Evolutionary conservation across 495 filamentous ascomycete genomes (phyloP).

Genomic region (Penicillium fimorum): DNA sequence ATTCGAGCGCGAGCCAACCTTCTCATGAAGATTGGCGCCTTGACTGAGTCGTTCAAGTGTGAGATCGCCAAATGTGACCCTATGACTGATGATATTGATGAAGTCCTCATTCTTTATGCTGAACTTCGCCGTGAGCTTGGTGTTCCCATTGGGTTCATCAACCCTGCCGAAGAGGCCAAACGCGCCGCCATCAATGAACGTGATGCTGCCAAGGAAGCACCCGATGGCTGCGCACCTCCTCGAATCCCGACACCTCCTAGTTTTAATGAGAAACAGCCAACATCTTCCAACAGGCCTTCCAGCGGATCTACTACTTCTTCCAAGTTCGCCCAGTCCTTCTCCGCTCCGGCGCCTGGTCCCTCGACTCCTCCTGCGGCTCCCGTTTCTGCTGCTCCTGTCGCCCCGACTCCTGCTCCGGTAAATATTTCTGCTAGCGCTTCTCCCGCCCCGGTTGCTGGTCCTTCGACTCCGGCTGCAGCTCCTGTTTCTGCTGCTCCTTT

Average conservation of each 20-base stretch:
- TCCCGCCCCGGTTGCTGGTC: background rate
- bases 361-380: background rate
- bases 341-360: constrained; percentile 24
- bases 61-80: constrained; percentile 32
- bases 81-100: constrained; percentile 31
- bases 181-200: background rate
- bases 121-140: constrained; percentile 36
- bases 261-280: background rate
- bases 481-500: background rate
- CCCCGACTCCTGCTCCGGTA: background rate
- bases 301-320: constrained; percentile 18
- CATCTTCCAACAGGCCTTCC: background rate
- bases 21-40: constrained; percentile 26
- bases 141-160: constrained; percentile 25
- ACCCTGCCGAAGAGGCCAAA: background rate
- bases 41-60: constrained; percentile 37
- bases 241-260: background rate
- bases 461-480: background rate
- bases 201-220: background rate
- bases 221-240: background rate
- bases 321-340: constrained; percentile 45
- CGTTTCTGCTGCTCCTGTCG: background rate
- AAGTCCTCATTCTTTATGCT: constrained; percentile 35
- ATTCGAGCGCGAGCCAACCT: background rate
- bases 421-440: no score